phyloP scores from a whole-genome alignment of 768 basidiomycete species.

The Naganishia randhawae region DNA sequence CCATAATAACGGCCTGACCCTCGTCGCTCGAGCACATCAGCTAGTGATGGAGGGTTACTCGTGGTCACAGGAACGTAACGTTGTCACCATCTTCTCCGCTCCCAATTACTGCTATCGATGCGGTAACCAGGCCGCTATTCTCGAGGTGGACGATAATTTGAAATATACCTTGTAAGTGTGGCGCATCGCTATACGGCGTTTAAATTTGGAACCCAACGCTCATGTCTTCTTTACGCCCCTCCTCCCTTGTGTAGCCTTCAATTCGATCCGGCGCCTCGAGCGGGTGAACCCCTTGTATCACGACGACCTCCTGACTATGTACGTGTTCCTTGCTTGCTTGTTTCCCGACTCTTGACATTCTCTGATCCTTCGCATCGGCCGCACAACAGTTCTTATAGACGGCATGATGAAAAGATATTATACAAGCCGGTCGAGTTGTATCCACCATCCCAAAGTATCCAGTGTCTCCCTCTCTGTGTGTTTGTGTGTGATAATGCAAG shows the following conservation, averaged over 20 bases:
- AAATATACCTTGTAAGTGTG: slow-evolving; percentile 55
- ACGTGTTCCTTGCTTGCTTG: neutral
- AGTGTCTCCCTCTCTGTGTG: no score
- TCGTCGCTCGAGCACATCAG: slow-evolving; percentile 91
- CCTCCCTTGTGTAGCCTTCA: slow-evolving; percentile 76
- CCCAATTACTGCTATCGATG: slow-evolving; percentile 71
- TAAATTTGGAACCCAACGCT: neutral
- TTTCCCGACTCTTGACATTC: neutral
- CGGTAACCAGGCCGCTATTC: slow-evolving; percentile 98
- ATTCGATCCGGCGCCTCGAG: slow-evolving; percentile 98
- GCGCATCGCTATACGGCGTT: neutral
- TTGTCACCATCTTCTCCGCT: slow-evolving; percentile 50
- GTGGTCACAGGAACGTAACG: slow-evolving; percentile 96
- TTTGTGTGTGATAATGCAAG: neutral
- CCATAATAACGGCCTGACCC: slow-evolving; percentile 95
- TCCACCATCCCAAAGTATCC: slow-evolving; percentile 7
- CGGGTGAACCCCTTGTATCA: slow-evolving; percentile 96
- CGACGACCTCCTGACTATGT: slow-evolving; percentile 51
- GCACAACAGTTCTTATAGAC: slow-evolving; percentile 25
- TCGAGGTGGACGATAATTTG: slow-evolving; percentile 81
- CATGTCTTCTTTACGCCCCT: neutral
- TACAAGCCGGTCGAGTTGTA: no score
- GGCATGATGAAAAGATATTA: neutral
- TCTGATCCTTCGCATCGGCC: neutral
- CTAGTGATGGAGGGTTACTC: slow-evolving; percentile 90